Base-by-base conservation (phyloP, 225 moss, liverwort and hornwort genomes). In the Physcomitrellopsis africana region DNA sequence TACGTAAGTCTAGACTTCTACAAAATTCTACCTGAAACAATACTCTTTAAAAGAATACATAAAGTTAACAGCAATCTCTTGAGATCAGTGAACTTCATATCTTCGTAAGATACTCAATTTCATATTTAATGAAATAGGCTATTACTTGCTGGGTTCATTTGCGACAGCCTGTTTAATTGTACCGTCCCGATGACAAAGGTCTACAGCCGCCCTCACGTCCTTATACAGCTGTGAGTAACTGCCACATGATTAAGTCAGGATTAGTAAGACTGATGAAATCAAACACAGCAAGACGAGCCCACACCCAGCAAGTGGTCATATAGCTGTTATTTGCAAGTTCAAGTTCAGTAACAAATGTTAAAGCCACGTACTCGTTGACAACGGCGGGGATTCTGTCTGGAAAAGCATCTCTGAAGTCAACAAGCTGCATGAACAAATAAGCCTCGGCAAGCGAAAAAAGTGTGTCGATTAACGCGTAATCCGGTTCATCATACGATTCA, bases 401-500 rank as follows among this genome's bases (percentile, higher is more conserved):
- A 79, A 83, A 82, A 27, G 88, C 79, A 69, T 94, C 96, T 58
- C 79, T 89, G 51, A 96, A 91, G 79, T 94, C 91, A 70, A 96
- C 96, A 71, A 94, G 83, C 80, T 94, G 96, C 81, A 94, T 94
- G 84, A 96, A 94, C 78, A 96, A 73, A 67, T 96, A 96, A 63
- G 96, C 96, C 79, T 96, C 94, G 29, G 94, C 96, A 67, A 96
- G 78, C 16, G 96, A 96, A 69, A 96, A 96, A 51, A 96, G 79
- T 0, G 94, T 96, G 73, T 96, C 96, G 78, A 96, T 88, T 56
- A 94, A 78, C 18, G 96, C 96, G 78, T 91, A 96, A 82, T 96
- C 94, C 55, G 94, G 96, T 75, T 96, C 96, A 82, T 96, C 94
- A 81, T 89, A 96, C 11, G 96, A 94, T 83, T 96, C 94, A 66